Evolutionary conservation across 352 stramenopile species (phyloP).

Genomic region (Thraustochytrium striatum): DNA sequence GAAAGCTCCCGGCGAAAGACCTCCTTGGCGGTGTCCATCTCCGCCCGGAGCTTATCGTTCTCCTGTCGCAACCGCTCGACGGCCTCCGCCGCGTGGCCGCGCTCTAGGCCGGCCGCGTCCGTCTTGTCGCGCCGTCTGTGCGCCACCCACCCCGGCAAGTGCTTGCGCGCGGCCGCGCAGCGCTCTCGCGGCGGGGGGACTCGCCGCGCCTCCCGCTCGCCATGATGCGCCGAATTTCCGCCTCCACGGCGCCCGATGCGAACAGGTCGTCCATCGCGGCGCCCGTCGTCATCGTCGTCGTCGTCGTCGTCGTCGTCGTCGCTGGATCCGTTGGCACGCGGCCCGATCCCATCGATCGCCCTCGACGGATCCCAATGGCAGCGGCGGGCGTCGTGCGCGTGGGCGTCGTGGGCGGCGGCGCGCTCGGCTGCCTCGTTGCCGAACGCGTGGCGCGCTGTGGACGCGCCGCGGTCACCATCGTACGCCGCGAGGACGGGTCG

Average conservation of each 20-base stretch:
- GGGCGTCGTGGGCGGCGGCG: conserved; percentile 23
- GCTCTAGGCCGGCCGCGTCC: background rate
- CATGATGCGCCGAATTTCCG: too few species aligned
- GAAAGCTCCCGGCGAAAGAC: background rate
- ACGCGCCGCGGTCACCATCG: conserved; percentile 5
- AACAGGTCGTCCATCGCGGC: too few species aligned
- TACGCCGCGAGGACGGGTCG: background rate
- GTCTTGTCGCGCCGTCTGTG: background rate
- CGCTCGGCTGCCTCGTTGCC: conserved; percentile 10
- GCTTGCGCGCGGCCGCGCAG: background rate
- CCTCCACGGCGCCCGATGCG: too few species aligned
- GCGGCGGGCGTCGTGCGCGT: background rate
- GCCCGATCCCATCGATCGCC: too few species aligned
- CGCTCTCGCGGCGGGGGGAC: too few species aligned
- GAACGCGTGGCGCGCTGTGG: background rate
- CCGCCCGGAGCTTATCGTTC: background rate
- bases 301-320: too few species aligned
- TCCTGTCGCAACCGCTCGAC: background rate
- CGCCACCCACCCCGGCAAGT: background rate
- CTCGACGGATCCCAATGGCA: too few species aligned
- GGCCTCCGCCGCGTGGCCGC: too few species aligned
- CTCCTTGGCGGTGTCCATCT: background rate
- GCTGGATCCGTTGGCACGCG: too few species aligned
- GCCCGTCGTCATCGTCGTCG: too few species aligned
- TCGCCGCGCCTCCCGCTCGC: too few species aligned